Evolutionary conservation across 176 grass and related monocot genomes (phyloP), one percentile per base, ranked within the genome.

Genomic region (Cenchrus fungigraminus): DNA sequence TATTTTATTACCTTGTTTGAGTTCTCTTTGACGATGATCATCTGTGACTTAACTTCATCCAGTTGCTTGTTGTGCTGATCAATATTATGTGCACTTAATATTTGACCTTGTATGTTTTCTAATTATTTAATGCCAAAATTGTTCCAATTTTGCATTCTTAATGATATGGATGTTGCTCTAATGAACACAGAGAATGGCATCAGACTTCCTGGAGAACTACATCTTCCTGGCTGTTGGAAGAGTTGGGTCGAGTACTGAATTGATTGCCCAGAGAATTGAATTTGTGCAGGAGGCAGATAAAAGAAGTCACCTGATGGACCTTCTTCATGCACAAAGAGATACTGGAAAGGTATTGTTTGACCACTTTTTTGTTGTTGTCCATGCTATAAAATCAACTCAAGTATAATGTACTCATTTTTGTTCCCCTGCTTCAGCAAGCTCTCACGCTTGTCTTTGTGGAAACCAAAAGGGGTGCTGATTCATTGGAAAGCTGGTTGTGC

Each of bases 151-250:
- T 70, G 14, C 42, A 49, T 62, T 69, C 13, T 79, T 87, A 69
- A 61, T 56, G 45, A 76, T 43, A 75, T 63, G 60, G 37, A 76
- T 66, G 54, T 76, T 84, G 25, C 15, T 86, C 52, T 45, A 53
- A 84, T 78, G 17, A 88, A 61, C 70, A 68, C 91, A 99, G 97
- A 91, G 88, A 88, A 89, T 99, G 91, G 97, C 94, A 37, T 94
- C 97, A 31, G 97, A 99, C 71, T 99, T 96, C 76, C 90, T 99
- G 77, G 83, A 91, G 44, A 92, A 88, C 53, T 99, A 99, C 77
- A 96, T 99, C 69, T 99, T 99, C 83, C 91, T 99, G 64, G 91
- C 97, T 87, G 97, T 99, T 91, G 97, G 97, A 88, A 99, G 97
- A 82, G 97, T 96, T 61, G 97, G 97, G 12, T 99, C 97, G 3